Conservation (phyloP, 129 eudicot genomes). For the Centella asiatica region DNA sequence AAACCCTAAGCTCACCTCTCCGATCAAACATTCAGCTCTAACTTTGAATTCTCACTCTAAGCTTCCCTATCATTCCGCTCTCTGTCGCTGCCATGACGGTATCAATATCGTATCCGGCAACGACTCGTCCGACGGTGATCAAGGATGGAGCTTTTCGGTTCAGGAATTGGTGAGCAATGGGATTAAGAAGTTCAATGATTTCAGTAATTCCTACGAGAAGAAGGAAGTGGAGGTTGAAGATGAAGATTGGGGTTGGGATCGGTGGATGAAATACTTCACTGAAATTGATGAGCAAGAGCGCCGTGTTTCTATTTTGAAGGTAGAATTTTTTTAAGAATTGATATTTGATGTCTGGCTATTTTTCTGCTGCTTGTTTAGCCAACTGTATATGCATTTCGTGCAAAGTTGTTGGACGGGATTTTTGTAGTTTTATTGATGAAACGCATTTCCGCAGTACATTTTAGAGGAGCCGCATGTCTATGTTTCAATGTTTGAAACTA, state of each 20-base stretch:
- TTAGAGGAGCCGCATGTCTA: too few relatives aligned
- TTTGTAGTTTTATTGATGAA: too few relatives aligned
- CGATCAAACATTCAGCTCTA: slow-evolving; percentile 24
- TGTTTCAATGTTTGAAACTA: too few relatives aligned
- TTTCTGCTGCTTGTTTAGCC: not conserved
- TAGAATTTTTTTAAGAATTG: slow-evolving; percentile 8
- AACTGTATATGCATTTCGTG: not conserved
- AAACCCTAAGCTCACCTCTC: slow-evolving; percentile 20
- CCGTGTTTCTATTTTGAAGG: slow-evolving; percentile 55
- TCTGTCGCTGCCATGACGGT: slow-evolving; percentile 38
- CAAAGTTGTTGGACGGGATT: too few relatives aligned
- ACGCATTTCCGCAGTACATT: too few relatives aligned
- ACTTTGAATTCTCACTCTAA: slow-evolving; percentile 22
- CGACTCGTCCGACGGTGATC: slow-evolving; percentile 9
- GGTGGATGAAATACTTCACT: slow-evolving; percentile 67
- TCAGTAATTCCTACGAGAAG: slow-evolving; percentile 20
- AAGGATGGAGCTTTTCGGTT: slow-evolving; percentile 43
- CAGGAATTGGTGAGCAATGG: slow-evolving; percentile 37
- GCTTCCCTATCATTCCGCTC: slow-evolving; percentile 20
- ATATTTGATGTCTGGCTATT: too few relatives aligned
- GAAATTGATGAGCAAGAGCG: slow-evolving; percentile 76
- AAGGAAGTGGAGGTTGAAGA: slow-evolving; percentile 14
- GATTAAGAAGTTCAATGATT: slow-evolving; percentile 38
- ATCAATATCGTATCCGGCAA: not conserved
- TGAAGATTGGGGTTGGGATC: slow-evolving; percentile 80